Base-by-base conservation (phyloP, 78 protist genomes). In the Dictyostelium capitatum region DNA sequence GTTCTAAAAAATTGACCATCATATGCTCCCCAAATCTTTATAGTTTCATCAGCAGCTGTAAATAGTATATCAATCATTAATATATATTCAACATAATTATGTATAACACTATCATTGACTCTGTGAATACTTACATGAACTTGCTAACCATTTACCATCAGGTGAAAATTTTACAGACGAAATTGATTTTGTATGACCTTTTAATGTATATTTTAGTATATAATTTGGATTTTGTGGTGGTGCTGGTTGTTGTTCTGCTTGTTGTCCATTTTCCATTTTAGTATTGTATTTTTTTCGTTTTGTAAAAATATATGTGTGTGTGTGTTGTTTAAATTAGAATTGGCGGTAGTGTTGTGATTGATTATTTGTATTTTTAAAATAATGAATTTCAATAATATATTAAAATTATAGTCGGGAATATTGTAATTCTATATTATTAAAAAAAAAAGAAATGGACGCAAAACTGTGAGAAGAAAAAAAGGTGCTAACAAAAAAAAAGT, bases 151-250 rank as follows among this genome's bases (percentile, higher is more conserved):
- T 51, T 72, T 64, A 37, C 99, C 99, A 87, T 97, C 96, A 14
- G 97, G 96, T 1, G 97, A 93, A 74, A 97, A 97, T 83, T 98
- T 98, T 50, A 98, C 99, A 9, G 90, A 11, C 25, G 97, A 91
- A 20, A 98, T 91, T 6, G 98, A 92, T 28, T 93, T 64, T n/a
- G 46, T 32, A 90, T 98, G 99, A 4, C 98, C 98, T 70, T 83
- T 74, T 30, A 79, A 67, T 47, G 96, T 89, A 30, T 23, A 81
- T 73, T 80, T 82, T 50, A 82, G 28, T 30, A 43, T 46, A 46
- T 90, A 90, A 37, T 50, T 32, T 50, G 95, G 95, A 8, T 12
- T 43, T 28, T 72, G 37, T 28, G 37, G 73, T 30, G 1, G 17
- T 14, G 28, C 5, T 43, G 46, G 12, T 17, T 14, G 20, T 37